Percentiles rank a stretch among this genome's conserved stretches.
Evolutionary conservation across 345 rosid species (phyloP).

Genomic region (Turnera subulata): DNA sequence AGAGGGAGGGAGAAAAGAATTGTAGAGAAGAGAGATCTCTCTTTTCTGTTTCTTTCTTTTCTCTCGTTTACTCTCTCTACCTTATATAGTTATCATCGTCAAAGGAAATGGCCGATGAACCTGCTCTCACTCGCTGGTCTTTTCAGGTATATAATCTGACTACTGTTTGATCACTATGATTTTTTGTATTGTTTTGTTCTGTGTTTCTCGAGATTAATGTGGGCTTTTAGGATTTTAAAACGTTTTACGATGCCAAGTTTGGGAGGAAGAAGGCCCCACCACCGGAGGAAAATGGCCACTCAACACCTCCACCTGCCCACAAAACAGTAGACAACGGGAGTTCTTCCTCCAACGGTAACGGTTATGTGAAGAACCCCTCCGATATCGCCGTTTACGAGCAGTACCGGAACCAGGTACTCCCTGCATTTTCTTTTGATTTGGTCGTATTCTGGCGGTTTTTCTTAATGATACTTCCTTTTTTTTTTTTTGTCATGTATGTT

Average conservation of each 20-base stretch:
- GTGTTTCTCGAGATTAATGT: conserved; percentile 27
- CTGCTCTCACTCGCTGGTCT: conserved; percentile 77
- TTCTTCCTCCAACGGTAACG: conserved; percentile 35
- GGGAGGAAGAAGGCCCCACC: conserved; percentile 67
- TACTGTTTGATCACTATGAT: neutral
- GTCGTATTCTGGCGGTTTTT: neutral
- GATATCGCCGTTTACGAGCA: conserved; percentile 72
- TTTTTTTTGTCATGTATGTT: no score
- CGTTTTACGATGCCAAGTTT: conserved; percentile 80
- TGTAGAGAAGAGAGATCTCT: no score
- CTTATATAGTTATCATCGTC: neutral
- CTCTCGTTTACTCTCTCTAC: no score
- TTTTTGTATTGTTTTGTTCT: neutral
- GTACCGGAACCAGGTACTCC: conserved; percentile 53
- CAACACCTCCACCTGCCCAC: conserved; percentile 20
- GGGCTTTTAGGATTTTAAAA: conserved; percentile 62
- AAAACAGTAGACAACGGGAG: conserved; percentile 32
- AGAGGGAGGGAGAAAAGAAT: no score
- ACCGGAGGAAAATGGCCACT: conserved; percentile 35
- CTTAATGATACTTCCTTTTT: conserved; percentile 1
- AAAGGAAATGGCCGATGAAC: conserved; percentile 58
- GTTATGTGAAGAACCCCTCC: conserved; percentile 40
- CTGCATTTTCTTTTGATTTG: neutral
- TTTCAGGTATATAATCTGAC: conserved; percentile 51
- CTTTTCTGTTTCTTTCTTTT: neutral